phyloP scores from a whole-genome alignment of 257 asterid species.

The Solanum neorickii region DNA sequence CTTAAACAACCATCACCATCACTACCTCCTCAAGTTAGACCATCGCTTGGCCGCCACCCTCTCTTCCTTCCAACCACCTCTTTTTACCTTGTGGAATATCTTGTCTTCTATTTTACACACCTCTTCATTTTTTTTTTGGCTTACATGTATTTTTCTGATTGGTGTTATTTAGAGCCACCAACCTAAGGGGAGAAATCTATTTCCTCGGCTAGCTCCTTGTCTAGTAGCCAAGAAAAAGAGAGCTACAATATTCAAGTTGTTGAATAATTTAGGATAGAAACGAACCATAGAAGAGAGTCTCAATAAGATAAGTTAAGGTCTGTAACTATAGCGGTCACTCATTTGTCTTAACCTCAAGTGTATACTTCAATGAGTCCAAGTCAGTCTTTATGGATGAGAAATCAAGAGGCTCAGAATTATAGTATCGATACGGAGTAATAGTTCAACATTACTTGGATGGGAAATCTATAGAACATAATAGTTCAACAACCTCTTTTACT shows the following conservation, averaged over 20 bases:
- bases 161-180: background rate
- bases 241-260: background rate
- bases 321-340: background rate
- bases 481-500: background rate
- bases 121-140: background rate
- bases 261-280: background rate
- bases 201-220: background rate
- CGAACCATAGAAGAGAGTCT: background rate
- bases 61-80: background rate
- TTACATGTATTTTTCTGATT: background rate
- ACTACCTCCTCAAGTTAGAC: background rate
- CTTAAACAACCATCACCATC: background rate
- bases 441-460: background rate
- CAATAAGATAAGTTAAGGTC: background rate
- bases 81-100: background rate
- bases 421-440: background rate
- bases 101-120: background rate
- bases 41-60: background rate
- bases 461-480: background rate
- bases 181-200: background rate
- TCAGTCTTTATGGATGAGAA: background rate
- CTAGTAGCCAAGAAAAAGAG: background rate
- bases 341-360: background rate
- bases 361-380: background rate
- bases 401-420: background rate